These are phyloP conservation scores for Kwoniella dejecticola DNA, from an alignment of 768 basidiomycete genomes.

Conservation along the genomic window DNA sequence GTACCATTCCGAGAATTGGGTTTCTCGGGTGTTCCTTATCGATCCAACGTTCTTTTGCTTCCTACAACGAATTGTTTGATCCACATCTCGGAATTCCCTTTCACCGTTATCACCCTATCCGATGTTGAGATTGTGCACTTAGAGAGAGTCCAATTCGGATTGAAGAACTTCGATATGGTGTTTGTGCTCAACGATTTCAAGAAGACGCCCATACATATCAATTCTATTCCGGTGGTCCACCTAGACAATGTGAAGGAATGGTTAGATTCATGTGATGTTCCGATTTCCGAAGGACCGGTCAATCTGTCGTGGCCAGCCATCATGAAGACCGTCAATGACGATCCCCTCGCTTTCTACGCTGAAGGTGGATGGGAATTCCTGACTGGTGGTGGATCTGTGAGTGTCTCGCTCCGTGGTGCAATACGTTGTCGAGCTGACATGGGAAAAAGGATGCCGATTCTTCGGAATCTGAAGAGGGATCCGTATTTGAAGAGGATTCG, in stretches of 20 bases:
- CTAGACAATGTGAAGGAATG: constrained; percentile 98
- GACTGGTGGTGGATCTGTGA: constrained; percentile 68
- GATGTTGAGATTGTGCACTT: constrained; percentile 97
- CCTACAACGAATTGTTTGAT: constrained; percentile 97
- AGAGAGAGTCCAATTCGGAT: constrained; percentile 92
- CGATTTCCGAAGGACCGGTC: constrained; percentile 91
- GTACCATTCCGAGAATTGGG: constrained; percentile 96
- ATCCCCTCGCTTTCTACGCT: constrained; percentile 91
- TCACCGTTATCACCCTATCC: constrained; percentile 88
- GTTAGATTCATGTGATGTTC: constrained; percentile 97
- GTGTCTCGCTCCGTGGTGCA: constrained; percentile 35
- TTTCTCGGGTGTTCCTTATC: constrained; percentile 94
- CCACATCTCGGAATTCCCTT: constrained; percentile 90
- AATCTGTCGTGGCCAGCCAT: constrained; percentile 98
- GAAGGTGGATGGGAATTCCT: constrained; percentile 96
- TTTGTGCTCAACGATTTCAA: constrained; percentile 96
- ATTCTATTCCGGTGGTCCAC: constrained; percentile 85
- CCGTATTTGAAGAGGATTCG: constrained; percentile 57
- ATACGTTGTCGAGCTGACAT: not conserved
- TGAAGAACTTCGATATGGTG: constrained; percentile 98
- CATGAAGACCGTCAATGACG: constrained; percentile 98
- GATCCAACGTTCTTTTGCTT: constrained; percentile 89
- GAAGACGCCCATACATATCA: constrained; percentile 88
- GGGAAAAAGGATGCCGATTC: constrained; percentile 52
- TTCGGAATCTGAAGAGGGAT: constrained; percentile 44